These are phyloP conservation scores for Saprolegnia diclina DNA, from an alignment of 352 stramenopile genomes.

Conservation along the genomic window DNA sequence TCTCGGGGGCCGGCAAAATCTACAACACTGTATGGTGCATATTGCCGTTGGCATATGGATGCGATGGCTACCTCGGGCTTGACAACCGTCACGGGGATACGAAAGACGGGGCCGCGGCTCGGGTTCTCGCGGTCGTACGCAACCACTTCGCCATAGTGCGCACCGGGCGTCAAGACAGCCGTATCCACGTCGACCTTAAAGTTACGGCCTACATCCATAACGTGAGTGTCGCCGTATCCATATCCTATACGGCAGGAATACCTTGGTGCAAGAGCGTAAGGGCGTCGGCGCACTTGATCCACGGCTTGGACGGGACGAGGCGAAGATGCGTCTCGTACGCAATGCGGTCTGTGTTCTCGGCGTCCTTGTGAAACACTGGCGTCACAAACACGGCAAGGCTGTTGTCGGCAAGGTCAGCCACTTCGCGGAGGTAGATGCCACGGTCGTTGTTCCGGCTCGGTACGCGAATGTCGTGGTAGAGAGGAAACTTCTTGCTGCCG, in stretches of 20 bases:
- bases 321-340: constrained; percentile 85
- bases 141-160: constrained; percentile 84
- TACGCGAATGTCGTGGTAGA: constrained; percentile 36
- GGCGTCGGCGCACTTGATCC: constrained; percentile 81
- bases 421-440: constrained; percentile 81
- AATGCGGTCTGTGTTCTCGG: constrained; percentile 72
- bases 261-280: constrained; percentile 82
- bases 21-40: neutral
- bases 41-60: neutral
- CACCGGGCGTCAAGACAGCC: constrained; percentile 60
- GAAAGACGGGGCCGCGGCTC: constrained; percentile 72
- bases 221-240: neutral
- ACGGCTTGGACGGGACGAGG: constrained; percentile 73
- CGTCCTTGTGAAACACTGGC: constrained; percentile 84
- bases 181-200: constrained; percentile 91
- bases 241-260: neutral
- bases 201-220: constrained; percentile 37
- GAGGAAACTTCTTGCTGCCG: constrained; percentile 51
- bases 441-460: constrained; percentile 41
- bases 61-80: constrained; percentile 55
- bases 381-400: constrained; percentile 81
- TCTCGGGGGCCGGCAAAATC: constrained; percentile 30
- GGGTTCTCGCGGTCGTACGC: constrained; percentile 69
- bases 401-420: constrained; percentile 63
- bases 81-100: constrained; percentile 87